These are phyloP conservation scores for Candida nitratophila DNA, from an alignment of 805 yeast genomes.

Conservation along the genomic window DNA sequence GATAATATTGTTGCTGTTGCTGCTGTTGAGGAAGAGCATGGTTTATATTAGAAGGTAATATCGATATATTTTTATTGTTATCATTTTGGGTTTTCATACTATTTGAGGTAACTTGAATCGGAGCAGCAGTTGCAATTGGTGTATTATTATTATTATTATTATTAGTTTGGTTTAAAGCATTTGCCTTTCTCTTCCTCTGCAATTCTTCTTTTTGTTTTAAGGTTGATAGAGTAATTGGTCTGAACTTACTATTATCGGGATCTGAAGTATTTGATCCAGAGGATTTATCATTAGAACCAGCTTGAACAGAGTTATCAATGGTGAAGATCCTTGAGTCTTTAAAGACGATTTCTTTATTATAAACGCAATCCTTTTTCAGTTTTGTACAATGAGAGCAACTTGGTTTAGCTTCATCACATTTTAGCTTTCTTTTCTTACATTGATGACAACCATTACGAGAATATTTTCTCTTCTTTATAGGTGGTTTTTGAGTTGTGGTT, in stretches of 20 bases:
- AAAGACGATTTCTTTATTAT: conserved; percentile 27
- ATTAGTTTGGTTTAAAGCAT: neutral
- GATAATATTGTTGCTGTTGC: neutral
- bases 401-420: conserved; percentile 34
- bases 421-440: conserved; percentile 37
- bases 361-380: conserved; percentile 30
- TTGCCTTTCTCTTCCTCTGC: neutral
- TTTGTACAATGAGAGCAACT: conserved; percentile 34
- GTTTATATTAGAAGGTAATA: neutral
- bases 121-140: too few relatives aligned
- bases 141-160: too few relatives aligned
- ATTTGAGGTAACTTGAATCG: too few relatives aligned
- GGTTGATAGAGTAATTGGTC: neutral
- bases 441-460: conserved; percentile 39
- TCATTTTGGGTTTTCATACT: too few relatives aligned
- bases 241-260: neutral
- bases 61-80: conserved; percentile 7
- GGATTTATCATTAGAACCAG: too few relatives aligned
- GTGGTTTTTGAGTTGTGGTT: conserved; percentile 2
- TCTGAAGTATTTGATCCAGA: too few relatives aligned
- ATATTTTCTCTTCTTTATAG: conserved; percentile 31
- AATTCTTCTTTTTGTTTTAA: conserved; percentile 1
- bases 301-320: conserved; percentile 1
- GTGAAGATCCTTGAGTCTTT: conserved; percentile 24
- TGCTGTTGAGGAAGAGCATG: neutral